phyloP scores from a whole-genome alignment of 1,284 basidiomycete genomes.

The Cryptococcus amylolentus region DNA sequence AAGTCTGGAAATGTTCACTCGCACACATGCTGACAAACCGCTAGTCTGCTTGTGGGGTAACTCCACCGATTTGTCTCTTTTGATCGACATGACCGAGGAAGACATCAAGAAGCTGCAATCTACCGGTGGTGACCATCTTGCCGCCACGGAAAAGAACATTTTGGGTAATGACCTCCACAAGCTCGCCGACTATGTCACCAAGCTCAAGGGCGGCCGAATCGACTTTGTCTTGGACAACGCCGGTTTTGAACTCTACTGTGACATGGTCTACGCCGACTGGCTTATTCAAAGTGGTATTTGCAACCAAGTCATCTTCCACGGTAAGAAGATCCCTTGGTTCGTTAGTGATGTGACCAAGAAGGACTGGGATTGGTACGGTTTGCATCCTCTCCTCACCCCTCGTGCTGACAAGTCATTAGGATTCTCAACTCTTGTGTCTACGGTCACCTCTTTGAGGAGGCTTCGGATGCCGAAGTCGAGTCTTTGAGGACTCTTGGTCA shows the following conservation, averaged over 20 bases:
- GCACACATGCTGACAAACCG: not conserved
- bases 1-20: slow-evolving; percentile 6
- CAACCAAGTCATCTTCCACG: slow-evolving; percentile 76
- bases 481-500: slow-evolving; percentile 74
- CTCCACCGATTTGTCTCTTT: slow-evolving; percentile 90
- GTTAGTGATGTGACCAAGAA: slow-evolving; percentile 95
- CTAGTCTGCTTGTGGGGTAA: slow-evolving; percentile 91
- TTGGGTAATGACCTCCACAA: slow-evolving; percentile 56
- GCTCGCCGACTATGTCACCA: slow-evolving; percentile 78
- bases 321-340: slow-evolving; percentile 64
- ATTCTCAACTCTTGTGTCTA: slow-evolving; percentile 80
- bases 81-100: slow-evolving; percentile 98
- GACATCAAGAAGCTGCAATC: slow-evolving; percentile 98
- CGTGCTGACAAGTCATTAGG: slow-evolving; percentile 13
- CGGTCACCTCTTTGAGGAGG: slow-evolving; percentile 80
- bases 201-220: slow-evolving; percentile 73
- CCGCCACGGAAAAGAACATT: slow-evolving; percentile 89
- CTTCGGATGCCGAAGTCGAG: slow-evolving; percentile 72
- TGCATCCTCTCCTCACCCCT: not conserved
- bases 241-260: slow-evolving; percentile 94
- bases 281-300: slow-evolving; percentile 88
- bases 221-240: slow-evolving; percentile 67
- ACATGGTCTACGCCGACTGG: slow-evolving; percentile 83
- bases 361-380: slow-evolving; percentile 81
- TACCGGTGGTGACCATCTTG: slow-evolving; percentile 90